These are phyloP conservation scores for Kwoniella botswanensis DNA, from an alignment of 768 basidiomycete species.

Conservation along the genomic window DNA sequence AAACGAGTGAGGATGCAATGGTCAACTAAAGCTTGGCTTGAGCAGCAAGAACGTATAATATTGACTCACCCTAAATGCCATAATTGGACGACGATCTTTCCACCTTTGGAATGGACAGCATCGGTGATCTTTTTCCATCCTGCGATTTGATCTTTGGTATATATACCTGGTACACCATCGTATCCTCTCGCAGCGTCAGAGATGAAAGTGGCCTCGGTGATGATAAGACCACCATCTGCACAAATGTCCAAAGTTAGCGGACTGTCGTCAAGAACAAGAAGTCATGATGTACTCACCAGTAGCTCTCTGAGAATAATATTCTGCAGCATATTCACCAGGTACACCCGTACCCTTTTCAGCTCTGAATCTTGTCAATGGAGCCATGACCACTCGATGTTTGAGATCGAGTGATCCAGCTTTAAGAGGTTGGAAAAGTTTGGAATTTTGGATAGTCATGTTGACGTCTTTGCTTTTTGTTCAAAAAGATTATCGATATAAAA, in stretches of 20 bases:
- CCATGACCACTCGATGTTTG: slow-evolving; percentile 46
- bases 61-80: slow-evolving; percentile 63
- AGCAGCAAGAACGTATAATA: neutral
- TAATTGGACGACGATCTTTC: slow-evolving; percentile 65
- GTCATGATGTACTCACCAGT: slow-evolving; percentile 15
- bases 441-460: slow-evolving; percentile 10
- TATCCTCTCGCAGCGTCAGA: slow-evolving; percentile 25
- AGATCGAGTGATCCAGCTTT: slow-evolving; percentile 21
- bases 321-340: slow-evolving; percentile 32
- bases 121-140: slow-evolving; percentile 68
- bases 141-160: slow-evolving; percentile 61
- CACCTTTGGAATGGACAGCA: slow-evolving; percentile 66
- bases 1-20: slow-evolving; percentile 59
- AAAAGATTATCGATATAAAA: neutral
- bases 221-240: slow-evolving; percentile 48
- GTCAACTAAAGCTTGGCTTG: slow-evolving; percentile 28
- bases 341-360: slow-evolving; percentile 29
- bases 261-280: neutral
- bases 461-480: neutral
- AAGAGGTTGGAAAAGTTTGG: slow-evolving; percentile 27
- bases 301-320: slow-evolving; percentile 55
- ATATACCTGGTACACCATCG: slow-evolving; percentile 22
- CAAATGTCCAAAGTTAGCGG: neutral
- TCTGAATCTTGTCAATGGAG: slow-evolving; percentile 47
- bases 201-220: slow-evolving; percentile 45